Conservation (phyloP, 257 asterid genomes). For the Gynochthodes officinalis region DNA sequence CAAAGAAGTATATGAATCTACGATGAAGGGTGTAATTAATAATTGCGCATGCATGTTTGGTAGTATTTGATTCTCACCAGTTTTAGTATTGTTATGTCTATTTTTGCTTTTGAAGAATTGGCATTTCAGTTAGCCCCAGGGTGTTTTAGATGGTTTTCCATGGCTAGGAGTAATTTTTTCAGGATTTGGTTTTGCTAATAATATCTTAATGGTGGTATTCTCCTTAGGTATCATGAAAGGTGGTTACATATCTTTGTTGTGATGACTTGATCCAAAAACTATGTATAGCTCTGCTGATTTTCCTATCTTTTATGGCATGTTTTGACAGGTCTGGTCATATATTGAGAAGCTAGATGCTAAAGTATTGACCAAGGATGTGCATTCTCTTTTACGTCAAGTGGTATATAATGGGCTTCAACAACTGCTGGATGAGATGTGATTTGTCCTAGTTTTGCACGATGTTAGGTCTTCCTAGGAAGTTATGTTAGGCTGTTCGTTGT, state of each 20-base stretch:
- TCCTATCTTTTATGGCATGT: neutral
- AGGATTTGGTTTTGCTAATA: neutral
- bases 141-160: neutral
- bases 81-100: neutral
- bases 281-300: neutral
- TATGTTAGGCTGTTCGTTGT: neutral
- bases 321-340: constrained; percentile 74
- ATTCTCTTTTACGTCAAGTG: constrained; percentile 70
- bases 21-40: neutral
- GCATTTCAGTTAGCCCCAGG: neutral
- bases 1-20: neutral
- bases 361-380: constrained; percentile 69
- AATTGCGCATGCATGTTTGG: neutral
- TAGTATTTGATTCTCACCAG: neutral
- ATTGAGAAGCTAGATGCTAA: constrained; percentile 74
- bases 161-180: neutral
- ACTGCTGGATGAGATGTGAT: constrained; percentile 30
- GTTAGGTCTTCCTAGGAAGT: neutral
- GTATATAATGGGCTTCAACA: constrained; percentile 73
- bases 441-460: neutral
- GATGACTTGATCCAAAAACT: neutral
- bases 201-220: too few relatives aligned
- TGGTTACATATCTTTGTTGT: too few relatives aligned
- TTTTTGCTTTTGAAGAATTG: neutral
- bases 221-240: too few relatives aligned